Base-by-base conservation (phyloP, 2,329 filamentous ascomycete genomes). In the Lasiodiplodia sp. region DNA sequence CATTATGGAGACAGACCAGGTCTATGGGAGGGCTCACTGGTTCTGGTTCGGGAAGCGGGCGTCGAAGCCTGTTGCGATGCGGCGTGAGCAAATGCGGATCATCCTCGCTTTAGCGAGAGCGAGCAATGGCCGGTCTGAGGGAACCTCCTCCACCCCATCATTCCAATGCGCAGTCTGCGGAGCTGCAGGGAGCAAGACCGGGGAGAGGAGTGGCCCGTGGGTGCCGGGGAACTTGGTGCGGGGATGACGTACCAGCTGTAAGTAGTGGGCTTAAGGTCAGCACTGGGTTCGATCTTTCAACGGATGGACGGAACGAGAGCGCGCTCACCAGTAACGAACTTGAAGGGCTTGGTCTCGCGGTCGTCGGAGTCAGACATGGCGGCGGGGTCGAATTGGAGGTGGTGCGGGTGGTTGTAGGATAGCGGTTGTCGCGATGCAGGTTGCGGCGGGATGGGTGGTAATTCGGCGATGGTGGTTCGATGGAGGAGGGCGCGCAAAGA, bases 41-140 rank as follows among this genome's bases (percentile, higher is more conserved):
- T 99, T 99, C 87, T 90, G 86, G 88, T 99, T 97, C 80, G 96
- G 96, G 87, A 98, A 99, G 83, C 96, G 95, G 84, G 96, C 96
- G 83, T 99, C 96, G 87, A 96, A 97, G 87, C 96, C 96, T 97
- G 73, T 51, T n/a, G 40, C 18, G 37, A 49, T 64, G 60, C 60
- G 47, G 60, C 28, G 60, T 64, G 60, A 65, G 62, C 49, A 31
- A 21, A 62, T 52, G 69, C 57, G 58, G 23, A 55, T 31, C 38
- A 37, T 34, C 34, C 18, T 53, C 55, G 38, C 18, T 21, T 56
- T 34, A 56, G 44, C 40, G 28, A 7, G 52, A 34, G 40, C 14
- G 53, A 23, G 51, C 53, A 52, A 47, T 25, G 18, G 40, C 55
- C 53, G 47, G 57, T 51, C 44, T 10, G 25, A 23, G 21, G 16